These are phyloP conservation scores for Wickerhamomyces sp. DNA, from an alignment of 1,139 yeast genomes.

Conservation along the genomic window DNA sequence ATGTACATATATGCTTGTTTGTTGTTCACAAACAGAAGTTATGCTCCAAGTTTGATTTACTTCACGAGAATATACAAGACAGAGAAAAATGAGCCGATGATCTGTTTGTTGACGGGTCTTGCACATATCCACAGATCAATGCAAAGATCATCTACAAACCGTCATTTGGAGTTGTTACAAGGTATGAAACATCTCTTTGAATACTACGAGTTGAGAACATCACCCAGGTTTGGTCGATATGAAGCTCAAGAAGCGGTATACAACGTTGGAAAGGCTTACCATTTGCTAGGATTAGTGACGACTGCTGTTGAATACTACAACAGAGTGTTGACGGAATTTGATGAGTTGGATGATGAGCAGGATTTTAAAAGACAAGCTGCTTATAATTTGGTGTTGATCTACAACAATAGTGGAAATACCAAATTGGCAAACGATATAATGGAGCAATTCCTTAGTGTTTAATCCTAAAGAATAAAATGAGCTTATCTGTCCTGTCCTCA, in stretches of 20 bases:
- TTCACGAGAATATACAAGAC: conserved; percentile 56
- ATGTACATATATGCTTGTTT: conserved; percentile 75
- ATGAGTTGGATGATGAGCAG: conserved; percentile 27
- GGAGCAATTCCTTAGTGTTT: conserved; percentile 46
- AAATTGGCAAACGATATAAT: conserved; percentile 56
- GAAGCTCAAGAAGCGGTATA: conserved; percentile 77
- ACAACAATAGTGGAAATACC: conserved; percentile 69
- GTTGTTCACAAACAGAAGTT: conserved; percentile 78
- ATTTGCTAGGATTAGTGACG: conserved; percentile 68
- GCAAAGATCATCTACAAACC: conserved; percentile 80
- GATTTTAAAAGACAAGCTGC: conserved; percentile 75
- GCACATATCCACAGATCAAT: conserved; percentile 88
- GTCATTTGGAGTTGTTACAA: conserved; percentile 84
- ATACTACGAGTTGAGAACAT: conserved; percentile 46
- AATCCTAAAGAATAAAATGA: no score
- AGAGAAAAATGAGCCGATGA: conserved; percentile 70
- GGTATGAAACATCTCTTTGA: conserved; percentile 76
- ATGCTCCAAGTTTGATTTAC: conserved; percentile 71
- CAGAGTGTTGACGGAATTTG: conserved; percentile 42
- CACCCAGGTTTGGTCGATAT: conserved; percentile 32
- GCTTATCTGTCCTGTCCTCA: no score
- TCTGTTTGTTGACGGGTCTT: conserved; percentile 68
- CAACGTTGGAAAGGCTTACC: conserved; percentile 82
- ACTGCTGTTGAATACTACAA: conserved; percentile 72
- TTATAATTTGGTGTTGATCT: conserved; percentile 72